A percentile compares a stretch with the other conserved stretches of the same genome.
These are phyloP conservation scores for Kurtzmaniella natalensis DNA, from an alignment of 1,139 yeast species.

Conservation along the genomic window DNA sequence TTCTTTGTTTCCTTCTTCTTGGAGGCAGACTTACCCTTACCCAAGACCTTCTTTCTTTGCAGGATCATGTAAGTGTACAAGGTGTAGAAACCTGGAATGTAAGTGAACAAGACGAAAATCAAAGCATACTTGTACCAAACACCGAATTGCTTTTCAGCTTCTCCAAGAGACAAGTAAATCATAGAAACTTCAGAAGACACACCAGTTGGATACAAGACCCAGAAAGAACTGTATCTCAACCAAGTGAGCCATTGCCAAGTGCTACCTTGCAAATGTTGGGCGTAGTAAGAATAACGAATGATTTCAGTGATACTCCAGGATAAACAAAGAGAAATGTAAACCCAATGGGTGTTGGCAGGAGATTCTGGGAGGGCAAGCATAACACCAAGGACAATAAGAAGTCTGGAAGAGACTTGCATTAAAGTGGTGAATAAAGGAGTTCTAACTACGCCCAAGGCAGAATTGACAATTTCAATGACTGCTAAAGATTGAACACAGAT, in stretches of 20 bases:
- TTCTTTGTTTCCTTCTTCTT: slow-evolving; percentile 13
- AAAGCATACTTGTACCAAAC: slow-evolving; percentile 51
- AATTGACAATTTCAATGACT: slow-evolving; percentile 72
- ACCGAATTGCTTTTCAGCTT: slow-evolving; percentile 53
- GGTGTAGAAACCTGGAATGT: slow-evolving; percentile 83
- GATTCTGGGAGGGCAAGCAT: slow-evolving; percentile 68
- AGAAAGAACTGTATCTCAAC: slow-evolving; percentile 80
- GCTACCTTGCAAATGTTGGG: slow-evolving; percentile 53
- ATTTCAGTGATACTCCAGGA: slow-evolving; percentile 94
- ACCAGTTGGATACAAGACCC: slow-evolving; percentile 84
- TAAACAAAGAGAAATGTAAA: slow-evolving; percentile 59
- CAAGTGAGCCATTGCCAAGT: slow-evolving; percentile 64
- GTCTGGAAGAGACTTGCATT: slow-evolving; percentile 83
- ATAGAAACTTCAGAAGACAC: slow-evolving; percentile 78
- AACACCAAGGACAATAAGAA: slow-evolving; percentile 80
- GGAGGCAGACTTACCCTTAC: slow-evolving; percentile 20
- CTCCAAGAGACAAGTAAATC: slow-evolving; percentile 62
- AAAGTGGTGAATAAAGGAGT: slow-evolving; percentile 81
- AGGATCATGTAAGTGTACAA: slow-evolving; percentile 84
- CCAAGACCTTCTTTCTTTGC: slow-evolving; percentile 73
- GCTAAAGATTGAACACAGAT: slow-evolving; percentile 81
- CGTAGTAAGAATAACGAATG: slow-evolving; percentile 83
- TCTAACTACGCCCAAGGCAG: slow-evolving; percentile 72
- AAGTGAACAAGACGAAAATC: slow-evolving; percentile 55
- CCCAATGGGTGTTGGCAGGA: slow-evolving; percentile 57